A percentile compares a stretch with the other conserved stretches of the same genome.
These are phyloP conservation scores for Sugiyamaella neomexicana DNA, from an alignment of 1,139 yeast species.

Conservation along the genomic window DNA sequence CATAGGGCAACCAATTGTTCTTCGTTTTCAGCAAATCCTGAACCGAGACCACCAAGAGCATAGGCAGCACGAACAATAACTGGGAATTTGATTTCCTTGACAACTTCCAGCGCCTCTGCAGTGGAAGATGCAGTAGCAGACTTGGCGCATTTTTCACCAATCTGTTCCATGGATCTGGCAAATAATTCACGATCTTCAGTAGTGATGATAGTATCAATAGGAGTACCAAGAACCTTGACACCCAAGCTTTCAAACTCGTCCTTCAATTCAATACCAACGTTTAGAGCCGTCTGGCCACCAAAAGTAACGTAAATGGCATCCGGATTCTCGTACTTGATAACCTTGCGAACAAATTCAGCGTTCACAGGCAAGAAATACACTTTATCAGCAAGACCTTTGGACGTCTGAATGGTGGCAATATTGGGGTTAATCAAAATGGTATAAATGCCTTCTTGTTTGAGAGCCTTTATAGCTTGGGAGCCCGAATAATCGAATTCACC, in stretches of 20 bases:
- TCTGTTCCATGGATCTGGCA: slow-evolving; percentile 92
- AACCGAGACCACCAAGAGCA: slow-evolving; percentile 97
- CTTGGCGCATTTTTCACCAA: slow-evolving; percentile 90
- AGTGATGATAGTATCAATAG: slow-evolving; percentile 90
- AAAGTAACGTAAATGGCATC: slow-evolving; percentile 96
- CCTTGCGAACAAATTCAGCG: slow-evolving; percentile 94
- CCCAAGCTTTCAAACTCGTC: slow-evolving; percentile 92
- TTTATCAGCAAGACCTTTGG: slow-evolving; percentile 96
- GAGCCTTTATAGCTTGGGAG: slow-evolving; percentile 75
- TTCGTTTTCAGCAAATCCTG: slow-evolving; percentile 95
- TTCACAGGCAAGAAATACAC: slow-evolving; percentile 96
- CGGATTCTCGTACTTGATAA: slow-evolving; percentile 90
- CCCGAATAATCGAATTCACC: slow-evolving; percentile 99
- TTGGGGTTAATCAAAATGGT: slow-evolving; percentile 95
- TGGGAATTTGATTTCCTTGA: slow-evolving; percentile 86
- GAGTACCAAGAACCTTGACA: slow-evolving; percentile 95
- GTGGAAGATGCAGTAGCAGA: slow-evolving; percentile 81
- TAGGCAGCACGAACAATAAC: slow-evolving; percentile 97
- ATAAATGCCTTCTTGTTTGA: slow-evolving; percentile 96
- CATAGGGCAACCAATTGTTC: slow-evolving; percentile 80
- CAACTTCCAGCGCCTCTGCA: slow-evolving; percentile 82
- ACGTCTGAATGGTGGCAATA: slow-evolving; percentile 98
- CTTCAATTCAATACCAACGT: slow-evolving; percentile 92
- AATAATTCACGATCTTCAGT: slow-evolving; percentile 97
- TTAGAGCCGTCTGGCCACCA: slow-evolving; percentile 98